Evolutionary conservation across 2,329 filamentous ascomycete species (phyloP).

Genomic region (Hypoxylon sp.): DNA sequence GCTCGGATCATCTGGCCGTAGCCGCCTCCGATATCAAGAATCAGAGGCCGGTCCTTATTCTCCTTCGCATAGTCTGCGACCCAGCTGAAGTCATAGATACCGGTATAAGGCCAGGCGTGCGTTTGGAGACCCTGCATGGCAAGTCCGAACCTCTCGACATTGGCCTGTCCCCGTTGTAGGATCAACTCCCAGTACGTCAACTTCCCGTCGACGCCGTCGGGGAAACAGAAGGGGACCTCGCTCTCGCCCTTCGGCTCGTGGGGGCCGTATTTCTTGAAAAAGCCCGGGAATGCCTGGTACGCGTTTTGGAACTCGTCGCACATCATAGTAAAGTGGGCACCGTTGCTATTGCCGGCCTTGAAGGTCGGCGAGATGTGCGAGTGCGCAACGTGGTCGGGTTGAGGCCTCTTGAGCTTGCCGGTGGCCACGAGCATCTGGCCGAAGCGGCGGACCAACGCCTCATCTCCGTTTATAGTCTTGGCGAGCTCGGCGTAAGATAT

Average conservation of each 20-base stretch:
- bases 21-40: constrained; percentile 6
- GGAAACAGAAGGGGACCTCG: constrained; percentile 3
- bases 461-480: not conserved
- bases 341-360: constrained; percentile 3
- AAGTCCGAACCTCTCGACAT: constrained; percentile 1
- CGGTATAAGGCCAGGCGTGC: constrained; percentile 1
- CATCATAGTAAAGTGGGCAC: not conserved
- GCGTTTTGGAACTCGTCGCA: constrained; percentile 4
- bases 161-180: not conserved
- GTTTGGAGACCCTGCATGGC: constrained; percentile 7
- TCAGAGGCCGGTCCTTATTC: constrained; percentile 3
- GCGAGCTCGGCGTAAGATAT: not conserved
- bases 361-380: constrained; percentile 4
- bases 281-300: constrained; percentile 2
- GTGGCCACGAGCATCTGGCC: not conserved
- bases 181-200: constrained; percentile 4
- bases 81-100: constrained; percentile 7
- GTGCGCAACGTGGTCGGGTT: constrained; percentile 8
- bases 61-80: constrained; percentile 4
- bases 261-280: constrained; percentile 9
- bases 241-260: constrained; percentile 5
- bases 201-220: constrained; percentile 5
- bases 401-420: not conserved
- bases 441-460: constrained; percentile 1
- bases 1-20: constrained; percentile 7